These are phyloP conservation scores for Pythium inflatum DNA, from an alignment of 352 stramenopile genomes.

Conservation along the genomic window DNA sequence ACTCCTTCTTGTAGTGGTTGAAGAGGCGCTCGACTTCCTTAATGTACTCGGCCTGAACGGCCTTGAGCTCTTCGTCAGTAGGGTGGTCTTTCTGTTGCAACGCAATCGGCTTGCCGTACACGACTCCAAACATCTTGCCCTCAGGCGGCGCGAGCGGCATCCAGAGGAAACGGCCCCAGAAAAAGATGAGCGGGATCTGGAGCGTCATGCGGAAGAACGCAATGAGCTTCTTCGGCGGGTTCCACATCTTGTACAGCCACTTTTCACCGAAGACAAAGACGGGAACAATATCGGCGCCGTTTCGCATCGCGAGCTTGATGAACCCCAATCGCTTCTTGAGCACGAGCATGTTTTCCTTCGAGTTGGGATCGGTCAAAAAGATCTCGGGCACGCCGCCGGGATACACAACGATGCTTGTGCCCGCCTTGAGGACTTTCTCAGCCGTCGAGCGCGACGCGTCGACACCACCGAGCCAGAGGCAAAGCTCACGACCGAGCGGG, in stretches of 20 bases:
- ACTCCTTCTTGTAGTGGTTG: conserved; percentile 67
- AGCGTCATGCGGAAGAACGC: conserved; percentile 70
- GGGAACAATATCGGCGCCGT: conserved; percentile 75
- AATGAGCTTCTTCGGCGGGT: conserved; percentile 60
- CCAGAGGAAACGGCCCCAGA: conserved; percentile 84
- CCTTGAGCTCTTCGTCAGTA: conserved; percentile 60
- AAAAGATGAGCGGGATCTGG: conserved; percentile 77
- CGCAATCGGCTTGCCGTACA: conserved; percentile 56
- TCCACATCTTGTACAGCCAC: conserved; percentile 82
- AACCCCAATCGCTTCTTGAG: conserved; percentile 83
- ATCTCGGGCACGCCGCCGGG: conserved; percentile 79
- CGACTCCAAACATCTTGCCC: conserved; percentile 73
- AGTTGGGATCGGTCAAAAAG: conserved; percentile 74
- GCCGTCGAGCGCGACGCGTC: conserved; percentile 74
- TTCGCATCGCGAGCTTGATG: conserved; percentile 78
- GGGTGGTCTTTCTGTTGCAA: conserved; percentile 57
- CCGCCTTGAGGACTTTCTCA: conserved; percentile 71
- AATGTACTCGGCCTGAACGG: conserved; percentile 63
- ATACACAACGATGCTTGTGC: conserved; percentile 74
- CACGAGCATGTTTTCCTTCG: conserved; percentile 72
- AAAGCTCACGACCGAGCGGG: conserved; percentile 64
- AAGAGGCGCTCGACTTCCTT: conserved; percentile 68
- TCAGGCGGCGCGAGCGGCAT: conserved; percentile 61
- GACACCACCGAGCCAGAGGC: conserved; percentile 71
- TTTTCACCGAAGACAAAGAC: conserved; percentile 84